These are phyloP conservation scores for Acidiella bohemica DNA, from an alignment of 495 filamentous ascomycete genomes.

Conservation along the genomic window DNA sequence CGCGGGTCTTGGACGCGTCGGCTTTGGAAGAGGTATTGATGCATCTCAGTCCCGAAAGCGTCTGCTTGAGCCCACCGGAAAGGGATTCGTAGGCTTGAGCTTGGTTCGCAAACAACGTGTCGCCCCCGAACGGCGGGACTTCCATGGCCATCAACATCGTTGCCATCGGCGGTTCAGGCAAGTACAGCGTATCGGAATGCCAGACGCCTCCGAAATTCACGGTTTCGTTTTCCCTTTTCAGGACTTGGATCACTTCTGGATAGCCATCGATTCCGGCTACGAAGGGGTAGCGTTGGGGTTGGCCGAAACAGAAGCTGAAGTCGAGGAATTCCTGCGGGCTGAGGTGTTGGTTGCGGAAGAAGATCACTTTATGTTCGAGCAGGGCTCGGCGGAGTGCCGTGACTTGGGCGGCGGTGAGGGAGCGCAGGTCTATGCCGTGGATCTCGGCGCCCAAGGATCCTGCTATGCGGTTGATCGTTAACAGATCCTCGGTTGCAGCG, in stretches of 20 bases:
- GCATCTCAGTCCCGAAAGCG: conserved; percentile 1
- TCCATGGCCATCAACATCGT: conserved; percentile 25
- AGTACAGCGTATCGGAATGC: conserved; percentile 27
- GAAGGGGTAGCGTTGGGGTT: conserved; percentile 12
- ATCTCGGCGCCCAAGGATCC: conserved; percentile 14
- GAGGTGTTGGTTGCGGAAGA: conserved; percentile 34
- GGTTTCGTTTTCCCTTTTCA: conserved; percentile 10
- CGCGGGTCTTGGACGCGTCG: conserved; percentile 11
- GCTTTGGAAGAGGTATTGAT: conserved; percentile 15
- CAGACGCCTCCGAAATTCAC: conserved; percentile 21
- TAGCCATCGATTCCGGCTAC: conserved; percentile 10
- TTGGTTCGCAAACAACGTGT: conserved; percentile 26
- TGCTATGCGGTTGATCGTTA: conserved; percentile 3
- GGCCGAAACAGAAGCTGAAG: conserved; percentile 16
- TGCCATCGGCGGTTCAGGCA: conserved; percentile 25
- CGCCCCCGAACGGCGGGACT: conserved; percentile 23
- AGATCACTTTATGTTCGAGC: conserved; percentile 32
- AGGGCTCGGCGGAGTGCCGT: conserved; percentile 22
- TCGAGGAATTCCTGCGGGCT: conserved; percentile 7
- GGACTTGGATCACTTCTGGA: conserved; percentile 19
- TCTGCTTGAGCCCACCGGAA: conserved; percentile 9
- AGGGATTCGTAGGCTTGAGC: conserved; percentile 22
- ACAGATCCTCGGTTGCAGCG: no score
- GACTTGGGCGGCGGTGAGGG: conserved; percentile 1
- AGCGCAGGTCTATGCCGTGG: conserved; percentile 6